Percentiles rank a stretch among this genome's conserved stretches.
phyloP scores from a whole-genome alignment of 805 yeast genomes.

The Ogataea glucozyma region DNA sequence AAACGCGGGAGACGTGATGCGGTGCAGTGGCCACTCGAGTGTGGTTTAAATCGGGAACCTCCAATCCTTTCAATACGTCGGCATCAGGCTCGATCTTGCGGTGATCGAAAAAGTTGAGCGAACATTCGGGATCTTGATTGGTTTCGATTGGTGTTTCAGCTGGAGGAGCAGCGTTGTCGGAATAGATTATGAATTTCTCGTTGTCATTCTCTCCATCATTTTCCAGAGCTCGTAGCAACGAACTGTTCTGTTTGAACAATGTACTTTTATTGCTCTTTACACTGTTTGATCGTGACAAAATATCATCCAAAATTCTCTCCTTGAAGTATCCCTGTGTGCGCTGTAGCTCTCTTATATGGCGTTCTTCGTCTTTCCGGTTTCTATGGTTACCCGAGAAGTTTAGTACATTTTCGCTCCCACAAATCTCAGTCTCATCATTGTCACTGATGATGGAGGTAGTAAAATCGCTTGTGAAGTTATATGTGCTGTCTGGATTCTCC shows the following conservation, averaged over 20 bases:
- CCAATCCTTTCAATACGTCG: not conserved
- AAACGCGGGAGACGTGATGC: no score
- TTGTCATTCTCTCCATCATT: not conserved
- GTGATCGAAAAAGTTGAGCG: not conserved
- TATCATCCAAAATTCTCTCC: slow-evolving; percentile 17
- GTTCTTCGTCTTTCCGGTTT: slow-evolving; percentile 14
- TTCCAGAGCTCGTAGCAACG: slow-evolving; percentile 4
- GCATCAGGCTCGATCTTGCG: not conserved
- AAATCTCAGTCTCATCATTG: slow-evolving; percentile 11
- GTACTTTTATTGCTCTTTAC: slow-evolving; percentile 15
- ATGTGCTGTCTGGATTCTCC: slow-evolving; percentile 4
- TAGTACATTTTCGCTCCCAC: not conserved
- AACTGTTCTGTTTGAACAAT: slow-evolving; percentile 7
- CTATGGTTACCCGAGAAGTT: not conserved
- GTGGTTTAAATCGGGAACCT: slow-evolving; percentile 2
- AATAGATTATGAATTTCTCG: slow-evolving; percentile 19
- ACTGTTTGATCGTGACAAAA: slow-evolving; percentile 16
- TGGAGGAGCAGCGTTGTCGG: slow-evolving; percentile 8
- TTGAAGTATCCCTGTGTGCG: slow-evolving; percentile 21
- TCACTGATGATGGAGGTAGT: slow-evolving; percentile 6
- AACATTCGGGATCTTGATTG: not conserved
- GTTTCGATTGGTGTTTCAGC: not conserved
- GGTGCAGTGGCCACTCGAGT: no score
- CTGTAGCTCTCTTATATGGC: slow-evolving; percentile 20
- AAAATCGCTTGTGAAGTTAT: slow-evolving; percentile 1